Evolutionary conservation across 2,329 filamentous ascomycete genomes (phyloP).

Genomic region (Apiospora kogelbergensis): DNA sequence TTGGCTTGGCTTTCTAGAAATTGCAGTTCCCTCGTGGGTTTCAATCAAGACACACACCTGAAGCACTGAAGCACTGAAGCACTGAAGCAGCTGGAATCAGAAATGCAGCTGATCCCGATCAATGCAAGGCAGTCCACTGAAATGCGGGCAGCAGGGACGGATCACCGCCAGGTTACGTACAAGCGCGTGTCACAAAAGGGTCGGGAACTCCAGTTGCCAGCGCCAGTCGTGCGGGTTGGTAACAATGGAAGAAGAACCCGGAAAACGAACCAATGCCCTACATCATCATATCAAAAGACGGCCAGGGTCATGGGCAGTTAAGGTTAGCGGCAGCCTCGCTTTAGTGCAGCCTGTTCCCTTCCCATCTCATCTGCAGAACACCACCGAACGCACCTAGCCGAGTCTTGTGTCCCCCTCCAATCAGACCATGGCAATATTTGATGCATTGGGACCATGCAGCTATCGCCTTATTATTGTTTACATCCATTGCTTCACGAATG

Average conservation of each 20-base stretch:
- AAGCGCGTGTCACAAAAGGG: conserved; percentile 3
- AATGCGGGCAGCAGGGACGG: neutral
- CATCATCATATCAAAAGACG: no score
- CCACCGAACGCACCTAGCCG: neutral
- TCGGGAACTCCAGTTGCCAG: neutral
- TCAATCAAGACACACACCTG: neutral
- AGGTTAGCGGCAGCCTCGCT: conserved; percentile 7
- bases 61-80: neutral
- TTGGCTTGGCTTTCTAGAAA: neutral
- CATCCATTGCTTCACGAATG: neutral
- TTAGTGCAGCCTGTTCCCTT: neutral
- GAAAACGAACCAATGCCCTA: neutral
- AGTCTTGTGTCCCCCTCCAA: neutral
- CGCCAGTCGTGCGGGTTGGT: neutral
- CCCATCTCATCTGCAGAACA: neutral
- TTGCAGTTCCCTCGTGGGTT: neutral
- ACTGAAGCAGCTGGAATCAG: neutral
- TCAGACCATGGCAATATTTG: neutral
- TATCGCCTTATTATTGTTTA: neutral
- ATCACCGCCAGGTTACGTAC: neutral
- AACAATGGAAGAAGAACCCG: neutral
- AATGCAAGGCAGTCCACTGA: neutral
- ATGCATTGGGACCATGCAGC: neutral
- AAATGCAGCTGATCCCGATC: neutral
- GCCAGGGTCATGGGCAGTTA: neutral